Evolutionary conservation across 2,329 filamentous ascomycete genomes (phyloP), one percentile per base, ranked within the genome.

Genomic region (Sclerotinia subarctica): DNA sequence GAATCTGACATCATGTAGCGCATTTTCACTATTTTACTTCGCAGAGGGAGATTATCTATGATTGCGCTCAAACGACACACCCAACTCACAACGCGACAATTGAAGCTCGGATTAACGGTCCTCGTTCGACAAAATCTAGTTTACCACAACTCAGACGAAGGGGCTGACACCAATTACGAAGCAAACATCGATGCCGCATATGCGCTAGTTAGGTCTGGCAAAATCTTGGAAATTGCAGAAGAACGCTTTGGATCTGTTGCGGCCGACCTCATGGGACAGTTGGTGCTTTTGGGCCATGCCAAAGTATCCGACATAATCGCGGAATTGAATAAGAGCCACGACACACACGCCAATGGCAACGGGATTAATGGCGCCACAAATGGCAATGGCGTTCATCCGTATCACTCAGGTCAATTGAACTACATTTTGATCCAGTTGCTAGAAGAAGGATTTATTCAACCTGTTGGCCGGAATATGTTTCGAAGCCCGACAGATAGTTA

Each of bases 91-190:
- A 83, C 86, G n/a, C 87, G 88, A 65, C 90, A 96, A 76, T 82
- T 97, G 72, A 91, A 90, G 74, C 88, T 94, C 80, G 93, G 91
- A 26, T 84, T 99, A 64, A 89, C 88, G 65, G 90, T 95, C 44
- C 88, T 98, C 71, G 86, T 96, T 53, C 94, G 98, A 77, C 91
- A 97, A 77, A 93, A 94, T 76, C 86, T 98, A 60, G 83, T 96
- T 71, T 92, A 88, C 78, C 90, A 94, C 78, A 51, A 64, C 44
- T 64, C 66, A n/a, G 85, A 88, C 69, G 77, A 83, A 67, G 86
- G 89, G 67, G 85, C 84, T 21, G 52, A 60, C 62, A 90, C 91
- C 32, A 88, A 87, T 77, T 99, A 98, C 80, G 92, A 97, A 78
- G 91, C 93, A 69, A 93, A 97, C 75, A 83, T 89, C 76, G 83